phyloP scores from a whole-genome alignment of 768 basidiomycete genomes.

The Clathrus columnatus region DNA sequence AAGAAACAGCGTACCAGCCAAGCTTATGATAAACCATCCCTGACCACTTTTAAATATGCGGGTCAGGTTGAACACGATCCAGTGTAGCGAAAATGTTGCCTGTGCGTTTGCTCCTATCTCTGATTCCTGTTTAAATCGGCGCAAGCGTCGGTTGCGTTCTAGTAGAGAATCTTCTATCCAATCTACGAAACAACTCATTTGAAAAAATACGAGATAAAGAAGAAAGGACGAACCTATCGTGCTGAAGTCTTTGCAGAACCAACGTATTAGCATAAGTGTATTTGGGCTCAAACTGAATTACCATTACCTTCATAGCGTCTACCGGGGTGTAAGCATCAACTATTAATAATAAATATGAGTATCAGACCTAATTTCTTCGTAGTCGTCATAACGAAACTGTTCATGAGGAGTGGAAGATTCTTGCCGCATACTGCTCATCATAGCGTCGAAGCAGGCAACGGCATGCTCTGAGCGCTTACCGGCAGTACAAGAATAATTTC shows the following conservation, averaged over 20 bases:
- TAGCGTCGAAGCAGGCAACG: no score
- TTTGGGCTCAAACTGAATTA: neutral
- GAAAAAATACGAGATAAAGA: constrained; percentile 11
- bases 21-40: constrained; percentile 85
- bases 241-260: constrained; percentile 47
- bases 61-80: constrained; percentile 55
- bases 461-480: no score
- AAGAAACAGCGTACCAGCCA: constrained; percentile 62
- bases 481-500: no score
- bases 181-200: constrained; percentile 40
- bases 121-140: constrained; percentile 42
- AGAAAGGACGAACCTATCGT: constrained; percentile 64
- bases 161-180: constrained; percentile 95
- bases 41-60: constrained; percentile 63
- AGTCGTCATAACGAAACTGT: constrained; percentile 38
- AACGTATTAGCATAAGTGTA: neutral
- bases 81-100: constrained; percentile 42
- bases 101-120: constrained; percentile 36
- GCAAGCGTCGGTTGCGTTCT: constrained; percentile 73
- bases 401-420: neutral
- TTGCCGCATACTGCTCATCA: neutral
- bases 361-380: constrained; percentile 54
- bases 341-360: neutral
- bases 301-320: constrained; percentile 74
- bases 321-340: constrained; percentile 15